A percentile compares a stretch with the other conserved stretches of the same genome.
Conservation (phyloP, 768 basidiomycete genomes). For the Leccinum barrowsii region DNA sequence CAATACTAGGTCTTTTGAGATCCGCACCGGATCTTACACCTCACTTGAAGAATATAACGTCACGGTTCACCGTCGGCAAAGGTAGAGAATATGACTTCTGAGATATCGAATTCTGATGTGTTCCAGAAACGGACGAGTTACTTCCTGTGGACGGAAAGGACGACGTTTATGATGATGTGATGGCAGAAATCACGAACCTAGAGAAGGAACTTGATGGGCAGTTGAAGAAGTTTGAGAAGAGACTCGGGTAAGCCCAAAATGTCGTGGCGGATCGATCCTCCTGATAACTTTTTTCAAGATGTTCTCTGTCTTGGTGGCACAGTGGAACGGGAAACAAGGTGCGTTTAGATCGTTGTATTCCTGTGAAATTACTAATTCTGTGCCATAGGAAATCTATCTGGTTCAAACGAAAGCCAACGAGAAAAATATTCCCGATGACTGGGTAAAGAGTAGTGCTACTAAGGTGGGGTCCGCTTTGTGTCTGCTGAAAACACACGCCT, state of each 20-base stretch:
- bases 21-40: slow-evolving; percentile 76
- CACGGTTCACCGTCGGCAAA: slow-evolving; percentile 60
- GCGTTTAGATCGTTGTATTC: neutral
- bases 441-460: slow-evolving; percentile 77
- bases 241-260: slow-evolving; percentile 50
- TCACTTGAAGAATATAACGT: slow-evolving; percentile 68
- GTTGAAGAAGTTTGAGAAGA: slow-evolving; percentile 61
- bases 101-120: slow-evolving; percentile 20
- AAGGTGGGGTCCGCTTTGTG: slow-evolving; percentile 49
- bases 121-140: slow-evolving; percentile 62
- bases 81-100: slow-evolving; percentile 36
- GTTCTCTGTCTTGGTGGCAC: slow-evolving; percentile 62
- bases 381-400: slow-evolving; percentile 81
- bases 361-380: neutral
- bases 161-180: slow-evolving; percentile 75
- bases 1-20: slow-evolving; percentile 70
- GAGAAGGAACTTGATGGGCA: slow-evolving; percentile 71
- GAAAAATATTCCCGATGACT: slow-evolving; percentile 72
- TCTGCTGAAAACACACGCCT: neutral
- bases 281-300: slow-evolving; percentile 36
- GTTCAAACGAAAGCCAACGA: slow-evolving; percentile 64
- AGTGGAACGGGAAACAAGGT: slow-evolving; percentile 84
- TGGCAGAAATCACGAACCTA: slow-evolving; percentile 62
- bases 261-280: slow-evolving; percentile 7
- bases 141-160: slow-evolving; percentile 85